Percentiles rank a stretch among this genome's conserved stretches.
Conservation (phyloP, 495 filamentous ascomycete species). For the Hypoxylon intermedium region DNA sequence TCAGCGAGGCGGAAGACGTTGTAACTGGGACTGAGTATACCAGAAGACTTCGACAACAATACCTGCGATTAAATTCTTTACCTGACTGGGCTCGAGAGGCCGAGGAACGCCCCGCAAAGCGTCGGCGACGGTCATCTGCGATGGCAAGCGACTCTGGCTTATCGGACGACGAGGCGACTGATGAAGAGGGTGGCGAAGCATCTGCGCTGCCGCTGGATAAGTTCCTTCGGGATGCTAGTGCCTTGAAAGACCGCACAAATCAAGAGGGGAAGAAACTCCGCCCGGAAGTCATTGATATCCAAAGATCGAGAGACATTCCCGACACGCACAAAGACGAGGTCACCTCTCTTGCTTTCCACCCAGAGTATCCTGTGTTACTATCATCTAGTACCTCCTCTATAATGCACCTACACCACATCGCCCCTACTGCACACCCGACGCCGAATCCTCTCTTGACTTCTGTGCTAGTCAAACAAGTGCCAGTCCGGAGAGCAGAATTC, state of each 20-base stretch:
- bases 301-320: constrained; percentile 61
- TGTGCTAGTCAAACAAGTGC: constrained; percentile 81
- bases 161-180: constrained; percentile 63
- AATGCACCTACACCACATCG: constrained; percentile 86
- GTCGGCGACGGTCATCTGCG: constrained; percentile 59
- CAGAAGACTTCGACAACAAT: constrained; percentile 78
- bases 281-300: constrained; percentile 88
- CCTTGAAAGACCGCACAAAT: constrained; percentile 55
- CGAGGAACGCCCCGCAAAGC: constrained; percentile 54
- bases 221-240: constrained; percentile 73
- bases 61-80: constrained; percentile 76
- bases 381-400: constrained; percentile 85
- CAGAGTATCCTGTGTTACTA: constrained; percentile 82
- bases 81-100: constrained; percentile 76
- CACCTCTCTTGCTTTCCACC: constrained; percentile 87
- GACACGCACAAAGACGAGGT: constrained; percentile 71
- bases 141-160: constrained; percentile 52
- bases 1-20: constrained; percentile 81
- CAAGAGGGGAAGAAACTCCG: constrained; percentile 69
- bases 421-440: constrained; percentile 70
- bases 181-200: constrained; percentile 65
- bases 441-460: constrained; percentile 90
- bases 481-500: constrained; percentile 81
- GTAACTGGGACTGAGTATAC: constrained; percentile 87
- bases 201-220: constrained; percentile 78